Evolutionary conservation across 257 asterid genomes (phyloP).

Genomic region (Ilex asprella): DNA sequence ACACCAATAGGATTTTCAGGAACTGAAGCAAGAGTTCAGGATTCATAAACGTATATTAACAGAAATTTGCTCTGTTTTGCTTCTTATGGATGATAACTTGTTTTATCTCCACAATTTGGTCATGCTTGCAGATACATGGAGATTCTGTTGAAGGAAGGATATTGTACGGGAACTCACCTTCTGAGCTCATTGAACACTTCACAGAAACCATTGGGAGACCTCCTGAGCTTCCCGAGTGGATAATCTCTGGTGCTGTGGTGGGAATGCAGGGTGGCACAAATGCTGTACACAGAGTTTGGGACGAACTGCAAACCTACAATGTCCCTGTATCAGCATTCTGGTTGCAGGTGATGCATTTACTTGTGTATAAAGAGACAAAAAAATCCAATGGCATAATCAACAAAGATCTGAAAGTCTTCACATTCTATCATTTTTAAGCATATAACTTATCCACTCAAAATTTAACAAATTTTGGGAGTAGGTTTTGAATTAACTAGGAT

Average conservation of each 20-base stretch:
- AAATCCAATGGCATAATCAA: too few species aligned
- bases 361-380: slow-evolving; percentile 5
- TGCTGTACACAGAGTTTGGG: slow-evolving; percentile 49
- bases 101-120: background rate
- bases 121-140: slow-evolving; percentile 53
- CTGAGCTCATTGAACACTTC: slow-evolving; percentile 68
- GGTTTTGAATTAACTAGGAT: too few species aligned
- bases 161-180: slow-evolving; percentile 72
- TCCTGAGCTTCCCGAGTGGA: slow-evolving; percentile 86
- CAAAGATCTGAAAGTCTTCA: too few species aligned
- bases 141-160: slow-evolving; percentile 69
- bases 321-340: slow-evolving; percentile 97
- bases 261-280: slow-evolving; percentile 96
- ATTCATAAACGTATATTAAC: too few species aligned
- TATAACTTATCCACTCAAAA: too few species aligned
- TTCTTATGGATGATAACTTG: too few species aligned
- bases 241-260: slow-evolving; percentile 87
- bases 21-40: too few species aligned
- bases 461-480: too few species aligned
- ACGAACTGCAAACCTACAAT: slow-evolving; percentile 41
- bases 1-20: too few species aligned
- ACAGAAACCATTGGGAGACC: slow-evolving; percentile 85
- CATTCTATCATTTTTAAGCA: too few species aligned
- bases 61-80: too few species aligned
- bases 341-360: slow-evolving; percentile 62